phyloP scores from a whole-genome alignment of 129 eudicot species.

The Saussurea involucrata region DNA sequence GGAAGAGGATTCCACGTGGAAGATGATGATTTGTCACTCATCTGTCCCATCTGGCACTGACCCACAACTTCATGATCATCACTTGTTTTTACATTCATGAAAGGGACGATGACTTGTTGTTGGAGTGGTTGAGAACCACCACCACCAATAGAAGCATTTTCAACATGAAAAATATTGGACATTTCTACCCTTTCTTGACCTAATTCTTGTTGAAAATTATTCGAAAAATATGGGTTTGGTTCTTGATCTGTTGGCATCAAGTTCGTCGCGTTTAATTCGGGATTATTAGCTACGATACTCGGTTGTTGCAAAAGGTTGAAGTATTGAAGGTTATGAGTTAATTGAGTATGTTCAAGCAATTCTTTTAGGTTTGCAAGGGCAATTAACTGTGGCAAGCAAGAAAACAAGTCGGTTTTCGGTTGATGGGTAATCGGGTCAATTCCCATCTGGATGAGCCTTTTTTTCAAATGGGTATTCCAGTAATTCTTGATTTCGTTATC shows the following conservation, averaged over 20 bases:
- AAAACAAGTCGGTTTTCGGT: slow-evolving; percentile 46
- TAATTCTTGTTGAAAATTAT: slow-evolving; percentile 3
- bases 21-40: slow-evolving; percentile 24
- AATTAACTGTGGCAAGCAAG: slow-evolving; percentile 42
- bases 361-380: slow-evolving; percentile 43
- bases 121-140: slow-evolving; percentile 44
- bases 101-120: slow-evolving; percentile 23
- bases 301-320: slow-evolving; percentile 24
- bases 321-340: slow-evolving; percentile 33
- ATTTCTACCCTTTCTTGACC: slow-evolving; percentile 26
- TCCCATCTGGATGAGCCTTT: slow-evolving; percentile 42
- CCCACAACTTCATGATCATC: slow-evolving; percentile 22
- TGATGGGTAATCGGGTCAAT: slow-evolving; percentile 50
- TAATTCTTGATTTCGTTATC: slow-evolving; percentile 55
- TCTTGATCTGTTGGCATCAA: slow-evolving; percentile 9
- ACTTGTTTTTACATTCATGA: slow-evolving; percentile 17
- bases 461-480: slow-evolving; percentile 46
- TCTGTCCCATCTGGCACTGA: slow-evolving; percentile 18
- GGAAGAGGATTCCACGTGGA: slow-evolving; percentile 18
- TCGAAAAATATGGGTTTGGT: slow-evolving; percentile 7
- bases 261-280: neutral
- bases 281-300: neutral
- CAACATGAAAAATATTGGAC: slow-evolving; percentile 17
- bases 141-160: slow-evolving; percentile 17
- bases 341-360: slow-evolving; percentile 34